A percentile compares a stretch with the other conserved stretches of the same genome.
phyloP scores from a whole-genome alignment of 148 eudicot species.

The Diospyros lotus region DNA sequence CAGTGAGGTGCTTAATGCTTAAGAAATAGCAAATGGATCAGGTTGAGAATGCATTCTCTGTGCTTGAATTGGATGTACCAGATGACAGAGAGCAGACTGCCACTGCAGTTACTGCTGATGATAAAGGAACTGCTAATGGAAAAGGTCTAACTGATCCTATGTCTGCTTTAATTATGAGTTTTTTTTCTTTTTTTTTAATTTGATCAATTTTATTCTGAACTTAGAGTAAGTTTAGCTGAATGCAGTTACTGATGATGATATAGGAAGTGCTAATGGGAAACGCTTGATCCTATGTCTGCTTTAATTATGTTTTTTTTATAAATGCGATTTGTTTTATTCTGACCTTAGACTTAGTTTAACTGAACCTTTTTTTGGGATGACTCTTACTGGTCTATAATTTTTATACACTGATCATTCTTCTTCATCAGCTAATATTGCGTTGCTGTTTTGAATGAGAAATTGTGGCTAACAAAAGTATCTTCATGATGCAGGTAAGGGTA shows the following conservation, averaged over 20 bases:
- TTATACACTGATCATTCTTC: background rate
- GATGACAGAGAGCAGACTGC: conserved; percentile 23
- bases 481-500: conserved; percentile 37
- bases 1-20: conserved; percentile 18
- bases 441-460: background rate
- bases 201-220: background rate
- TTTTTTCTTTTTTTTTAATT: background rate
- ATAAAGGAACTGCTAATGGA: conserved; percentile 12
- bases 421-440: background rate
- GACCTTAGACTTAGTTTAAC: background rate
- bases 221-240: background rate
- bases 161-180: background rate
- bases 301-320: background rate
- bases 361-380: background rate
- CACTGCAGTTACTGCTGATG: conserved; percentile 8
- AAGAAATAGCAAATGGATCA: conserved; percentile 24
- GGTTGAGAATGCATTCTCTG: conserved; percentile 32
- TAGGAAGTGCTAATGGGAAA: conserved; percentile 12
- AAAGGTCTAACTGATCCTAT: conserved; percentile 8
- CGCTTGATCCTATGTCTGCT: conserved; percentile 1
- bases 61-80: conserved; percentile 27
- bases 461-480: background rate
- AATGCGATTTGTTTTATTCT: background rate
- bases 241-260: background rate
- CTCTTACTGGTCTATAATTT: background rate